Base-by-base conservation (phyloP, 2,329 filamentous ascomycete genomes). In the Ceratocystiopsis brevicomis region DNA sequence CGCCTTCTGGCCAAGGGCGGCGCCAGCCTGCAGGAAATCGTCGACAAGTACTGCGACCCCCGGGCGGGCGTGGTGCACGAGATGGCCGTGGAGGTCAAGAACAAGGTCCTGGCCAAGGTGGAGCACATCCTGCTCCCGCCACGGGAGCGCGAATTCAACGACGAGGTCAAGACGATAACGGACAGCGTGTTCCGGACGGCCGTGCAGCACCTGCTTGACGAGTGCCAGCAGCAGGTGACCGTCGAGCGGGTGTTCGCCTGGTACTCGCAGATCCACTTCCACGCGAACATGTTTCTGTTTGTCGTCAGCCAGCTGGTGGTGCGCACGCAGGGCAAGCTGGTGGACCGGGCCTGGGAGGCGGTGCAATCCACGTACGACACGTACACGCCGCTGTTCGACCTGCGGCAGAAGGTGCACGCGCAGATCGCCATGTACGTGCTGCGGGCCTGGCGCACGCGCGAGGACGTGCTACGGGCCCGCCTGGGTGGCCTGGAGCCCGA, bases 111-210 rank as follows among this genome's bases (percentile, higher is more conserved):
- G 15, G 53, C 59, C n/a, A 73, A 70, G 50, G 55, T 75, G 41
- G 54, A 57, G 21, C 61, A 66, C 40, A 57, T 74, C 42, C 54
- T 70, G 38, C 56, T 62, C 6, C 67, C 68, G 0, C 59, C 67
- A 47, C 59, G 57, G 35, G 59, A 67, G 17, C 63, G 65, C 38
- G 59, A 70, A 50, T 68, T 62, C 57, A 64, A 63, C 10, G 64
- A 59, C 2, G 69, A 74, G 49, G 61, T 71, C 10, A 60, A 62
- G 33, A 62, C 60, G 17, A 56, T 61, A 17, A 63, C 65, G 39
- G 71, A 75, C 51, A 69, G 70, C 43, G 56, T 73, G 9, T 75
- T 76, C 59, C 68, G 68, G 50, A 58, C 74, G 14, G 61, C 70
- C 1, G 51, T 76, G 18, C 60, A 63, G 37, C 59, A 64, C 25